Percentiles rank a stretch among this genome's conserved stretches.
Conservation (phyloP, 2,329 filamentous ascomycete species). For the Ceratocystis papillata region DNA sequence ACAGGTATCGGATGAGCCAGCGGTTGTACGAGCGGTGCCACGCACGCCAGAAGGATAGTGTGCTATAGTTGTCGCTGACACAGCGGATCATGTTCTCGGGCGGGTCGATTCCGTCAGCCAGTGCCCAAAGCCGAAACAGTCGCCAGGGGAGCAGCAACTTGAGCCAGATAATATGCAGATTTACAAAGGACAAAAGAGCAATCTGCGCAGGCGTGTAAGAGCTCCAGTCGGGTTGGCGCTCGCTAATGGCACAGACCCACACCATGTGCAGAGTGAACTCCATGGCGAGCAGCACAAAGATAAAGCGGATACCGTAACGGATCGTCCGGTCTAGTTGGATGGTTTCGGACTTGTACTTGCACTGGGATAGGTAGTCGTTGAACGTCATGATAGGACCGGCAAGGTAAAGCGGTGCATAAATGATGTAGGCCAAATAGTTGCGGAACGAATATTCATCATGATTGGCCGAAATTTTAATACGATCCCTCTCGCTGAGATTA, state of each 20-base stretch:
- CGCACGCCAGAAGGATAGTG: constrained; percentile 82
- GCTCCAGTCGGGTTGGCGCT: constrained; percentile 66
- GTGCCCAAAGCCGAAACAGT: constrained; percentile 94
- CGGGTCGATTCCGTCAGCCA: constrained; percentile 83
- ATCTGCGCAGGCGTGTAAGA: constrained; percentile 80
- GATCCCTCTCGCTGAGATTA: constrained; percentile 77
- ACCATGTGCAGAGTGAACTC: constrained; percentile 84
- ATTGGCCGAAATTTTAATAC: constrained; percentile 64
- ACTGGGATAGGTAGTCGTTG: constrained; percentile 92
- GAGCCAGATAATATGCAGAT: constrained; percentile 94
- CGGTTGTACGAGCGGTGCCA: constrained; percentile 96
- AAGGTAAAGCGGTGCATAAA: constrained; percentile 89
- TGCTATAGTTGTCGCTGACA: constrained; percentile 87
- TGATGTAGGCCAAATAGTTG: constrained; percentile 78
- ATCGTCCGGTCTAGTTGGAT: constrained; percentile 60
- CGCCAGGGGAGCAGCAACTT: constrained; percentile 95
- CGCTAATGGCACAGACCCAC: constrained; percentile 87
- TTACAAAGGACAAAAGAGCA: constrained; percentile 85
- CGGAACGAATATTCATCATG: constrained; percentile 62
- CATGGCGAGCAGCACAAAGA: constrained; percentile 72
- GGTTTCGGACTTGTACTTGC: constrained; percentile 59
- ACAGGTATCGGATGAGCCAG: constrained; percentile 89
- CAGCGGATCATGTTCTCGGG: constrained; percentile 98
- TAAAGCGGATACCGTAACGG: constrained; percentile 74
- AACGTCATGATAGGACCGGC: constrained; percentile 91